Conservation (phyloP, 2,329 filamentous ascomycete genomes). For the Ceratocystis diversiconidia region DNA sequence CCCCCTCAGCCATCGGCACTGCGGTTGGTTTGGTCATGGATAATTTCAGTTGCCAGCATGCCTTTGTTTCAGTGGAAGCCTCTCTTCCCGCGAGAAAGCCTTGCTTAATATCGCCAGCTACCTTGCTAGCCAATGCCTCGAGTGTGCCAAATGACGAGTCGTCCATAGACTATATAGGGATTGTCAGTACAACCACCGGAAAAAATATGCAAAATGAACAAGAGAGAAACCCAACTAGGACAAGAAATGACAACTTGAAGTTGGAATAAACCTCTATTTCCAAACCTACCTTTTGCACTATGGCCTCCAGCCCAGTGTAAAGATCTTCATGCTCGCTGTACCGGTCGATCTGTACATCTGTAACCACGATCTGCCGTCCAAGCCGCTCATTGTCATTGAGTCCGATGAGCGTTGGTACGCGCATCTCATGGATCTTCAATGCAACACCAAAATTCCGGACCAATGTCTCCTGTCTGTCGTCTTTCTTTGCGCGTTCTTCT, state of each 20-base stretch:
- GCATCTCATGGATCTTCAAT: constrained; percentile 42
- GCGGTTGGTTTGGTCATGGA: constrained; percentile 59
- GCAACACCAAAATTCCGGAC: constrained; percentile 23
- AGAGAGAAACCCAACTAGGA: not conserved
- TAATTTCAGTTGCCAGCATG: constrained; percentile 42
- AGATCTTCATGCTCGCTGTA: constrained; percentile 34
- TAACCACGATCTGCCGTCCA: constrained; percentile 51
- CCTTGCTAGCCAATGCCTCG: constrained; percentile 42
- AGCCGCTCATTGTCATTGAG: constrained; percentile 57
- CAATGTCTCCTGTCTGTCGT: not conserved
- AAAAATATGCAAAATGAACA: not conserved
- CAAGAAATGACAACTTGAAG: not conserved
- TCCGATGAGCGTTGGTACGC: constrained; percentile 54
- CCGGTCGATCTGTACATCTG: constrained; percentile 47
- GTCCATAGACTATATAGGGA: constrained; percentile 36
- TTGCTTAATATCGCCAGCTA: constrained; percentile 33
- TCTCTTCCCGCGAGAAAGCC: constrained; percentile 25
- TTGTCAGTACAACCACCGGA: not conserved
- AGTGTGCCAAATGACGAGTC: constrained; percentile 47
- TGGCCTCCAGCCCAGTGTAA: constrained; percentile 42
- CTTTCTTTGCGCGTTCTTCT: too few species aligned
- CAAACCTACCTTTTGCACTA: constrained; percentile 36
- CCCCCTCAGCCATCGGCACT: constrained; percentile 57
- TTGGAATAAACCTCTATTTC: too few species aligned
- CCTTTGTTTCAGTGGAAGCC: constrained; percentile 14